A percentile compares a stretch with the other conserved stretches of the same genome.
Conservation (phyloP, 139 green algal species). For the Closterium sp. region DNA sequence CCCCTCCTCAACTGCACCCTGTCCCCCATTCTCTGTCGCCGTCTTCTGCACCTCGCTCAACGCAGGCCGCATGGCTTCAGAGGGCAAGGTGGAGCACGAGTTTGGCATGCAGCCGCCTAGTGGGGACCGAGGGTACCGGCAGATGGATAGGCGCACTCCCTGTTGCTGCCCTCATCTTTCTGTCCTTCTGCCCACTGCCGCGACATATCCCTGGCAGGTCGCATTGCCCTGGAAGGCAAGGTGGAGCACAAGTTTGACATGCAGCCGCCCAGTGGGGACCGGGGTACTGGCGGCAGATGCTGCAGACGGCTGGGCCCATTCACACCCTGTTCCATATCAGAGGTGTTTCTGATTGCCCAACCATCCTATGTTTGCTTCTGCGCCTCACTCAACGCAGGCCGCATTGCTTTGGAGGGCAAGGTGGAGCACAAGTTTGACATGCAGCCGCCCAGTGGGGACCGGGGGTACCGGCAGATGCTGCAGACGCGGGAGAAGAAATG, state of each 20-base stretch:
- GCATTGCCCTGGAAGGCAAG: slow-evolving; percentile 24
- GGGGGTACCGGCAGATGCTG: slow-evolving; percentile 4
- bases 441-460: slow-evolving; percentile 18
- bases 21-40: no score
- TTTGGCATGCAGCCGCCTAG: slow-evolving; percentile 41
- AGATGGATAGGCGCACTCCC: no score
- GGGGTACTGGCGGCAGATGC: slow-evolving; percentile 6
- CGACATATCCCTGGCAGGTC: no score
- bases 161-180: no score
- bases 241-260: slow-evolving; percentile 49
- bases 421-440: slow-evolving; percentile 49
- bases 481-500: slow-evolving; percentile 16
- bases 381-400: no score
- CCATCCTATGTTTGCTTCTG: no score
- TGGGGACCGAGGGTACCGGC: slow-evolving; percentile 1
- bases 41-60: no score
- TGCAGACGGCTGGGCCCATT: no score
- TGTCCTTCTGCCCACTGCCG: no score
- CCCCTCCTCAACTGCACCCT: no score
- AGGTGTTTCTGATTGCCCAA: no score
- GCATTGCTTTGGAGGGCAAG: slow-evolving; percentile 21
- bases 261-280: slow-evolving; percentile 18
- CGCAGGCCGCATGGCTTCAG: slow-evolving; percentile 13
- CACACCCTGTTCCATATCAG: no score
- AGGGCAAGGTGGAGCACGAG: slow-evolving; percentile 42